These are phyloP conservation scores for Chalciporus chontae DNA, from an alignment of 768 basidiomycete genomes.

Conservation along the genomic window DNA sequence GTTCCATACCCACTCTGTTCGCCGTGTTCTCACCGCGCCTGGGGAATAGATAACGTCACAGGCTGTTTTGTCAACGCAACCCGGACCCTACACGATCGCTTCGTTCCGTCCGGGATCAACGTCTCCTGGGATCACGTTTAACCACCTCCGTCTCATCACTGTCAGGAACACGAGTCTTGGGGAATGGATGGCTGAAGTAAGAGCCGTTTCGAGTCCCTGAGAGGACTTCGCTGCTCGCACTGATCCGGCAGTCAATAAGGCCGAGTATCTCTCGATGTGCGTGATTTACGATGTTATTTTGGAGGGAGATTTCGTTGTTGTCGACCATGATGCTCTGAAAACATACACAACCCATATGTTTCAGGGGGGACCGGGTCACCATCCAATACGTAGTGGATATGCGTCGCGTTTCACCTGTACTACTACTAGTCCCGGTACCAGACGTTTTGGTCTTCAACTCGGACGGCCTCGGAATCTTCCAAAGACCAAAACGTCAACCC, in stretches of 20 bases:
- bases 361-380: no score
- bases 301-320: no score
- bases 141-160: conserved; percentile 23
- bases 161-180: conserved; percentile 26
- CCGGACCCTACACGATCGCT: conserved; percentile 20
- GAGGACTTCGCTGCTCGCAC: background rate
- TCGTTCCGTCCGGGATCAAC: conserved; percentile 5
- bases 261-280: no score
- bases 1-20: conserved; percentile 2
- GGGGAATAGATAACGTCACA: conserved; percentile 19
- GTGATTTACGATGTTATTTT: no score
- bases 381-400: no score
- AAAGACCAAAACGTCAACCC: no score
- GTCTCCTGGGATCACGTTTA: conserved; percentile 18
- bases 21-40: conserved; percentile 1
- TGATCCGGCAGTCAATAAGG: background rate
- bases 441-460: no score
- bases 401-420: no score
- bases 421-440: no score
- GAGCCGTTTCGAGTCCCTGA: conserved; percentile 17
- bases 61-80: conserved; percentile 5
- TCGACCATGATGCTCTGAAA: no score
- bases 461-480: no score
- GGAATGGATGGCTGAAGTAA: conserved; percentile 27
- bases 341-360: no score